A percentile compares a stretch with the other conserved stretches of the same genome.
phyloP scores from a whole-genome alignment of 345 rosid genomes.

The Heritiera fomes region DNA sequence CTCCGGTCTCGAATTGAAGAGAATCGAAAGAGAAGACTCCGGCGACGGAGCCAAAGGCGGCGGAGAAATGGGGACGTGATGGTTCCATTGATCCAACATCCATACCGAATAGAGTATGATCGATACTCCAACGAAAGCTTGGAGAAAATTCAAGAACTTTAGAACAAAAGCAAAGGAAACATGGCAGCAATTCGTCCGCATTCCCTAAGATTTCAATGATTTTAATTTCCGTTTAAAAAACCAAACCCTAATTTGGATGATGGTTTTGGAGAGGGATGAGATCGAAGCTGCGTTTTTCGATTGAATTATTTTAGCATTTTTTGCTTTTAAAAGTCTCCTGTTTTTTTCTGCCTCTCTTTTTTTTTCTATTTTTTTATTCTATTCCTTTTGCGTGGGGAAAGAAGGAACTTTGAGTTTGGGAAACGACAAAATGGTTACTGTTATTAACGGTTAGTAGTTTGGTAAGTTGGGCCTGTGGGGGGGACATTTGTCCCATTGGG shows the following conservation, averaged over 20 bases:
- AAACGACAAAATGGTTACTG: neutral
- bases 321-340: neutral
- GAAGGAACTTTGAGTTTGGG: too few relatives aligned
- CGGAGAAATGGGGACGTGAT: slow-evolving; percentile 45
- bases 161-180: slow-evolving; percentile 35
- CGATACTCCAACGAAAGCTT: slow-evolving; percentile 23
- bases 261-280: neutral
- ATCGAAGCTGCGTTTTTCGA: neutral
- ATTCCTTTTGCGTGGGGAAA: neutral
- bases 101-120: slow-evolving; percentile 55
- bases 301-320: neutral
- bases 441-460: neutral
- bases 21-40: slow-evolving; percentile 28
- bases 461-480: neutral
- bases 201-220: slow-evolving; percentile 19
- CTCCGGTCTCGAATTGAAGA: slow-evolving; percentile 25
- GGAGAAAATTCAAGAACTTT: slow-evolving; percentile 24
- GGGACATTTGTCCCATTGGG: neutral
- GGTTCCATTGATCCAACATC: slow-evolving; percentile 86
- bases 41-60: slow-evolving; percentile 50
- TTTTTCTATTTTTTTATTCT: neutral
- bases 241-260: slow-evolving; percentile 21
- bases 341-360: neutral
- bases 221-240: neutral
- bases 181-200: slow-evolving; percentile 78